Evolutionary conservation across 2,329 filamentous ascomycete genomes (phyloP), one percentile per base, ranked within the genome.

Genomic region (Macrophomina tecta): DNA sequence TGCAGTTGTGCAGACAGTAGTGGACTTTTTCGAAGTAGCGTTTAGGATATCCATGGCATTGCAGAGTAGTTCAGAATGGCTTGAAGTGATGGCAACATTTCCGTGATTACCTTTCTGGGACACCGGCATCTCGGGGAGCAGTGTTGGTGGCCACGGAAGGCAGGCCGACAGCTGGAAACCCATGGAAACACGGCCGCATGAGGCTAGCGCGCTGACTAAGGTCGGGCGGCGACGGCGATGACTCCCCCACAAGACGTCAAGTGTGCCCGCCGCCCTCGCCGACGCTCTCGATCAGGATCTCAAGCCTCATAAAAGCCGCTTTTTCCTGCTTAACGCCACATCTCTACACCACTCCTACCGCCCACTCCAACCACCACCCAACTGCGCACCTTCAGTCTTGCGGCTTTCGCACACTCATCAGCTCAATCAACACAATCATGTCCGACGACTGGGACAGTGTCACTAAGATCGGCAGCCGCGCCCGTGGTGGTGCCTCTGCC

Each of bases 381-480:
- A 8, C 32, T 38, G 38, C n/a, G n/a, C 16, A 16, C n/a, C 45
- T 36, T 28, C 49, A 16, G 6, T 32, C 14, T 36, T 9, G 38
- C 36, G 34, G 16, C 64, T 55, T 49, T 40, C 45, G 42, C 45
- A 48, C 51, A 51, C n/a, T 14, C 34, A 36, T 16, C 46, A 46
- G 36, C 3, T 45, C 23, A 64, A 68, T 64, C 72, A 70, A 68
- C 66, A 51, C 46, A 28, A 81, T 73, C 73, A 86, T 88, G 89
- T 89, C 91, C 87, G 85, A 23, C 23, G 23, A 97, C 76, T 98
- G 94, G 94, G 91, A 97, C 75, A 81, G 83, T 73, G 89, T 91
- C 73, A 97, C 93, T 82, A 97, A 95, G 87, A 98, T 99, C 78
- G 95, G 95, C 77, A 92, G 89, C 87, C 94, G 91, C 82, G 87